A percentile compares a stretch with the other conserved stretches of the same genome.
phyloP scores from a whole-genome alignment of 2,329 filamentous ascomycete genomes.

The Cryphonectria parasitica region DNA sequence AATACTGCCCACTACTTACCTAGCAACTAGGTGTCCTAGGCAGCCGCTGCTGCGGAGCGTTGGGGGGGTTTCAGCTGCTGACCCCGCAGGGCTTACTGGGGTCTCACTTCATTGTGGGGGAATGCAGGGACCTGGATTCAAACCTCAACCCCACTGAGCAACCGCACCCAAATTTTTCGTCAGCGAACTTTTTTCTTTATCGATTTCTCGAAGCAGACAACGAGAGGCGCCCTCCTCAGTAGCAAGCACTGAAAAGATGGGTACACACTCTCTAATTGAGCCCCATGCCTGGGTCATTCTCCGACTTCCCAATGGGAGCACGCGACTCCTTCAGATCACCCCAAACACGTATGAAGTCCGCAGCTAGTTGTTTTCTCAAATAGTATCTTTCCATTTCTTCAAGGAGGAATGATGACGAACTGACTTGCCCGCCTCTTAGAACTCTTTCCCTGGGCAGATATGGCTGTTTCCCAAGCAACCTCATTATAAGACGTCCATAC shows the following conservation, averaged over 20 bases:
- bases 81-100: neutral
- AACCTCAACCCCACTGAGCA: neutral
- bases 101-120: neutral
- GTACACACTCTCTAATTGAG: slow-evolving; percentile 52
- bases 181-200: slow-evolving; percentile 19
- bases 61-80: neutral
- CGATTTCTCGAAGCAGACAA: neutral
- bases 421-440: slow-evolving; percentile 48
- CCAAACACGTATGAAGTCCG: slow-evolving; percentile 61
- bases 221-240: neutral
- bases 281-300: slow-evolving; percentile 65
- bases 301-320: slow-evolving; percentile 61
- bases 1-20: neutral
- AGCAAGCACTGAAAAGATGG: slow-evolving; percentile 19
- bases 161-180: slow-evolving; percentile 1
- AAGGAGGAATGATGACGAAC: slow-evolving; percentile 18
- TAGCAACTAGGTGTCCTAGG: neutral
- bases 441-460: slow-evolving; percentile 91
- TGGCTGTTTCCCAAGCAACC: slow-evolving; percentile 85
- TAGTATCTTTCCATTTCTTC: slow-evolving; percentile 14
- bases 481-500: slow-evolving; percentile 88
- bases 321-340: slow-evolving; percentile 59
- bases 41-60: neutral
- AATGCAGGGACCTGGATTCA: neutral
- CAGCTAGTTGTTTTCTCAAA: slow-evolving; percentile 15